These are phyloP conservation scores for Eutypa lata DNA, from an alignment of 2,329 filamentous ascomycete species.

Conservation along the genomic window DNA sequence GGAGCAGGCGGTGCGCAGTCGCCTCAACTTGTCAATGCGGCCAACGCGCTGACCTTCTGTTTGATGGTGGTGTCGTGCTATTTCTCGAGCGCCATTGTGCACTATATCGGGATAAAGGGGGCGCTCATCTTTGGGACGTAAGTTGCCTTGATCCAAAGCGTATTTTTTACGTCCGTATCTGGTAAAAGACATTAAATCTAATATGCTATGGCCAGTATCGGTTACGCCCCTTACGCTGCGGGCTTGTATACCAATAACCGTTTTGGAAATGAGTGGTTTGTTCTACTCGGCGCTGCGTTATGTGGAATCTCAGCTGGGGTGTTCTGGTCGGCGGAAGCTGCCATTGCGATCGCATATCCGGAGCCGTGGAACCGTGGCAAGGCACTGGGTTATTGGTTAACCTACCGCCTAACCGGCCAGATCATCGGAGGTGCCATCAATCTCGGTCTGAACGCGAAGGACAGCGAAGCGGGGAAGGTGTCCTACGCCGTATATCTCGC, in stretches of 20 bases:
- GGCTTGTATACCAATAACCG: constrained; percentile 71
- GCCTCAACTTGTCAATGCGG: constrained; percentile 66
- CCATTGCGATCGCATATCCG: constrained; percentile 69
- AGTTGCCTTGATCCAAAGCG: constrained; percentile 23
- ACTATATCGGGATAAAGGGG: constrained; percentile 67
- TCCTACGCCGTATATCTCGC: constrained; percentile 66
- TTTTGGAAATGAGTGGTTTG: constrained; percentile 66
- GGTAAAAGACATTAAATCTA: not conserved
- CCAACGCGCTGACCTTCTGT: constrained; percentile 69
- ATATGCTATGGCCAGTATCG: no score
- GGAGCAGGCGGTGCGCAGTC: constrained; percentile 65
- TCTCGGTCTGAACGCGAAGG: constrained; percentile 60
- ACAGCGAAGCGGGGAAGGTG: constrained; percentile 58
- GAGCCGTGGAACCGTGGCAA: constrained; percentile 66
- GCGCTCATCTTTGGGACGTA: constrained; percentile 68
- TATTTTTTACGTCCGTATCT: no score
- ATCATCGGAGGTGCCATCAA: constrained; percentile 72
- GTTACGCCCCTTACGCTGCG: constrained; percentile 69
- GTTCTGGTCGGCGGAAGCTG: constrained; percentile 74
- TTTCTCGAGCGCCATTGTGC: constrained; percentile 61
- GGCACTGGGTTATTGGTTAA: constrained; percentile 67
- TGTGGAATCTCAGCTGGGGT: constrained; percentile 70
- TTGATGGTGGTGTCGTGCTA: constrained; percentile 71
- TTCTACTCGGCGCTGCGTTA: constrained; percentile 63
- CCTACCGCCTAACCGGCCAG: constrained; percentile 57